Base-by-base conservation (phyloP, 371 early-diverging fungal genomes). In the Mucor saturninus region DNA sequence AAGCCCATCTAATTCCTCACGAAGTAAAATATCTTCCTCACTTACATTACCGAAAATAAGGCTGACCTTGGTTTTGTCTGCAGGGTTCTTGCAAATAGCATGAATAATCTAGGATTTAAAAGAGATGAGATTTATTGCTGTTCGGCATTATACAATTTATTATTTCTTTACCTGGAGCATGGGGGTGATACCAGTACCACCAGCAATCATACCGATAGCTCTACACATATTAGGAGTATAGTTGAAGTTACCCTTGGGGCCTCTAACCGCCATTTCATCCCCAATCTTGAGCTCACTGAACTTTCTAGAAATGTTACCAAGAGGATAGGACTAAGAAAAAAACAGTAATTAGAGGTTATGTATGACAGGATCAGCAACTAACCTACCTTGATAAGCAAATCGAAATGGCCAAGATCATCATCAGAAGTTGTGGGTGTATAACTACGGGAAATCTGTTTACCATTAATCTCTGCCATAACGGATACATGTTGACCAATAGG, bases 401-500 rank as follows among this genome's bases (percentile, higher is more conserved):
- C 95, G 77, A 97, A 94, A 74, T 89, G 83, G 52, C 98, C 98
- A 61, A 71, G 62, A 66, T 93, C 93, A 65, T 90, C 92, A 77
- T 93, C 89, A 10, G 87, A 84, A 60, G 89, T 90, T 38, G 93
- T 93, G 35, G 98, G 98, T 28, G 98, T 98, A 75, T 98, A 98
- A 76, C 94, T 95, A 56, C 98, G 89, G 35, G 86, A 82, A 49
- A 95, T 84, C 49, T 90, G 87, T 72, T 96, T 95, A 65, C 95
- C 97, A 65, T 90, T 85, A 64, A 95, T 88, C 59, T 86, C 84
- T 29, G 94, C 91, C 86, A 89, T 90, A 54, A 97, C 80, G 46
- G 94, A 92, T 64, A 97, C 89, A 73, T 97, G 97, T 80, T 95
- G 96, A 26, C 97, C 97, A 65, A 93, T 94, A 58, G 96, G 95